phyloP scores from a whole-genome alignment of 345 rosid species.

The Balakata baccata region DNA sequence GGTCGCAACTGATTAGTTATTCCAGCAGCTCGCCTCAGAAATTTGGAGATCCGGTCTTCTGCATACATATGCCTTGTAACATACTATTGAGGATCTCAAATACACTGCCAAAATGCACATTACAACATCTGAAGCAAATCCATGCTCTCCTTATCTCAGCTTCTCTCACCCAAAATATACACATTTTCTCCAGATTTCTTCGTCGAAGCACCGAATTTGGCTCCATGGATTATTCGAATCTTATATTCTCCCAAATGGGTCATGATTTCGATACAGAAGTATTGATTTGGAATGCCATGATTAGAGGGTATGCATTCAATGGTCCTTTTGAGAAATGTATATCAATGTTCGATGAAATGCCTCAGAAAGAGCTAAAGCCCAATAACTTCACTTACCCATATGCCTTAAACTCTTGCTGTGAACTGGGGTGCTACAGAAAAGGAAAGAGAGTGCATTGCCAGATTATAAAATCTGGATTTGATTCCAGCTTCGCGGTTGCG shows the following conservation, averaged over 20 bases:
- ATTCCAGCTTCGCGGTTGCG: conserved; percentile 21
- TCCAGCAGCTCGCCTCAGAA: neutral
- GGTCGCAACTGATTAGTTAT: too few species aligned
- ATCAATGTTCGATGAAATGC: conserved; percentile 22
- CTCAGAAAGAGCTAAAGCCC: conserved; percentile 19
- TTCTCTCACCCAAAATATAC: conserved; percentile 16
- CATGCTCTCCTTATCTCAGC: conserved; percentile 34
- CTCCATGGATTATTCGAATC: conserved; percentile 29
- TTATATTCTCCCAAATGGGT: conserved; percentile 27
- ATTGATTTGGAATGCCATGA: conserved; percentile 22
- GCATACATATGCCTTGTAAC: conserved; percentile 16
- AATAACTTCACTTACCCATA: conserved; percentile 25
- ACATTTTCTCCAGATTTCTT: conserved; percentile 28
- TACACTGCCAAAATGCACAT: conserved; percentile 22
- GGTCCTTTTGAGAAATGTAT: conserved; percentile 17
- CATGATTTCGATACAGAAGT: conserved; percentile 1
- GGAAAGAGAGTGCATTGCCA: conserved; percentile 31
- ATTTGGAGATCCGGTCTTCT: neutral
- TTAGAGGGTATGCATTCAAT: conserved; percentile 24
- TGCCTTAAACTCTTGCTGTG: conserved; percentile 16
- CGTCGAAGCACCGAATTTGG: conserved; percentile 31
- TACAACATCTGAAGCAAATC: conserved; percentile 33
- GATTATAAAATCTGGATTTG: conserved; percentile 28
- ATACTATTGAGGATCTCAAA: conserved; percentile 17
- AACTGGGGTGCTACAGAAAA: conserved; percentile 20